Evolutionary conservation across 352 stramenopile genomes (phyloP).

Genomic region (Pythium guiyangense): DNA sequence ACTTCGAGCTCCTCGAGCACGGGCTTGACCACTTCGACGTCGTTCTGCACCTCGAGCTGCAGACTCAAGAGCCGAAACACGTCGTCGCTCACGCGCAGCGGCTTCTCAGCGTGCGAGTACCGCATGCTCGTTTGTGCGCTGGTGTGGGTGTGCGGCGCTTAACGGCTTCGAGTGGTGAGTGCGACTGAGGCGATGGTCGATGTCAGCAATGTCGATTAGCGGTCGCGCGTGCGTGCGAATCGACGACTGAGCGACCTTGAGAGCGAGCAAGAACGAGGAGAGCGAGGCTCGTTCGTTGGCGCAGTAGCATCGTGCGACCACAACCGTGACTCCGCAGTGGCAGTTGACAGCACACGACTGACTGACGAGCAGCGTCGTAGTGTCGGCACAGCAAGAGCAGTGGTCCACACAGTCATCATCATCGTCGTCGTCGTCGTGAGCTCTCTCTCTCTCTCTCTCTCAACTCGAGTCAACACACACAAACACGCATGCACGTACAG

Average conservation of each 20-base stretch:
- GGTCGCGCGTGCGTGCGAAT: too few relatives aligned
- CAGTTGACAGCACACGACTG: neutral
- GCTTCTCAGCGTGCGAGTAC: constrained; percentile 5
- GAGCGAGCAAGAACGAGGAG: neutral
- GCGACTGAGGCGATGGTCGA: neutral
- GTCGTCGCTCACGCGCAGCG: constrained; percentile 11
- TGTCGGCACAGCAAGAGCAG: too few relatives aligned
- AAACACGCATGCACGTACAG: too few relatives aligned
- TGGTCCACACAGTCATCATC: too few relatives aligned
- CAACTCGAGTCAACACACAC: too few relatives aligned
- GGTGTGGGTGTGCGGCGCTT: neutral
- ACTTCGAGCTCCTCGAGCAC: constrained; percentile 66
- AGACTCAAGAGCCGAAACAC: constrained; percentile 61
- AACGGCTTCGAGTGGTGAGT: neutral
- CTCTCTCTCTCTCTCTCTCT: too few relatives aligned
- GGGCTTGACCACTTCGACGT: constrained; percentile 63
- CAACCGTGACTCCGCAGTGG: neutral
- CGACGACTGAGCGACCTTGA: neutral
- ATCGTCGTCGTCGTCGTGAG: too few relatives aligned
- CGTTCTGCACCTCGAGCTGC: constrained; percentile 52
- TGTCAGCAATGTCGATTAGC: too few relatives aligned
- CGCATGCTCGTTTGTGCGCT: neutral
- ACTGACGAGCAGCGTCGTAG: too few relatives aligned
- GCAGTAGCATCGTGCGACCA: neutral
- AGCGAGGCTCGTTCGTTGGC: too few relatives aligned